Conservation (phyloP, 2,329 filamentous ascomycete genomes). For the Pleurostoma richardsiae region DNA sequence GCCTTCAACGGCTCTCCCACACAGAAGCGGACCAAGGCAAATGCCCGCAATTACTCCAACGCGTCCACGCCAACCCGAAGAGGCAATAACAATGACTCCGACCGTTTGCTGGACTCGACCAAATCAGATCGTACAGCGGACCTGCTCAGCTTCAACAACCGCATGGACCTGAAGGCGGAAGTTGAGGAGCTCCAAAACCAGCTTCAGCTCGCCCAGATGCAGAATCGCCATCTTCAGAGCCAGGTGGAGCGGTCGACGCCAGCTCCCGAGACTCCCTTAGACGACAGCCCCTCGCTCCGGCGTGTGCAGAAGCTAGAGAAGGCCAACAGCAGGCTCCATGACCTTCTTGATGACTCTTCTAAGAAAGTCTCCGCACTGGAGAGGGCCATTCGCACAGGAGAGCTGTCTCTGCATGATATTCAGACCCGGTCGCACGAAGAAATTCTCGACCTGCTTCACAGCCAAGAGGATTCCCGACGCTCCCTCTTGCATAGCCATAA, state of each 20-base stretch:
- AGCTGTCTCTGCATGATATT: constrained; percentile 83
- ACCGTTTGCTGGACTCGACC: constrained; percentile 61
- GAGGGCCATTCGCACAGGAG: constrained; percentile 78
- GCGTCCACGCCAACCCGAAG: constrained; percentile 73
- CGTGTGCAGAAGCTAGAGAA: constrained; percentile 89
- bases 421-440: constrained; percentile 94
- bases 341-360: constrained; percentile 88
- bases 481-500: constrained; percentile 81
- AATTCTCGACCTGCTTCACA: constrained; percentile 85
- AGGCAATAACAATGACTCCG: constrained; percentile 52
- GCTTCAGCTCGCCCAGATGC: constrained; percentile 89
- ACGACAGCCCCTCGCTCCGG: constrained; percentile 73
- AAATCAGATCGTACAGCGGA: constrained; percentile 84
- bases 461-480: constrained; percentile 83
- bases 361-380: constrained; percentile 90
- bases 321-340: constrained; percentile 85
- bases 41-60: constrained; percentile 61
- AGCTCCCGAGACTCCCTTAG: constrained; percentile 53
- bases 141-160: constrained; percentile 76
- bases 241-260: constrained; percentile 71
- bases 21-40: constrained; percentile 53
- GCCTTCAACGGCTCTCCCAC: constrained; percentile 70
- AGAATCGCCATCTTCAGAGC: constrained; percentile 86
- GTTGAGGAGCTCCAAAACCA: constrained; percentile 92
- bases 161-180: constrained; percentile 86